Base-by-base conservation (phyloP, 768 basidiomycete species). In the Collybiopsis luxurians region DNA sequence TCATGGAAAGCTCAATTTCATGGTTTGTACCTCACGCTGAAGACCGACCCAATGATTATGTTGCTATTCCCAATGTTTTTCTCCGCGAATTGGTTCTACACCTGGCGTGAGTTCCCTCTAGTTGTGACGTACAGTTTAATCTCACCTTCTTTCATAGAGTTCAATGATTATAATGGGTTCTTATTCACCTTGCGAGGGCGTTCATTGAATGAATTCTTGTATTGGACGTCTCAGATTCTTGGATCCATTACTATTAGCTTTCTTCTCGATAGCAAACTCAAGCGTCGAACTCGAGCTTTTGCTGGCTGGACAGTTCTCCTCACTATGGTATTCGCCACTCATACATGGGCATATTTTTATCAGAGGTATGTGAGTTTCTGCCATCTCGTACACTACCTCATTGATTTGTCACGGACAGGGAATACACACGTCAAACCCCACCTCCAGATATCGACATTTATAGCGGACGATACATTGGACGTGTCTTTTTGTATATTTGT, bases 31-130 rank as follows among this genome's bases (percentile, higher is more conserved):
- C 61, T 86, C 45, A 81, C 87, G 2, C 73, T 94, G 44, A 79
- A 73, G 55, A 85, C 80, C 13, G 91, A 93, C 64, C 89, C 88
- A 0, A 75, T 79, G 71, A 83, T 94, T 62, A 58, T 92, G 17
- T 71, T 90, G 3, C 78, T 92, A n/a, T 89, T 93, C 75, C 92
- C 91, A 10, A 89, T 92, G 86, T 92, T 92, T 70, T 83, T 91
- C 54, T 82, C 87, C 7, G 87, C 85, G 39, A 92, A 92, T 67
- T 92, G 87, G 81, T 91, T 91, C 72, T 91, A 91, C 66, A 86
- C 90, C 2, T 92, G 88, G 88, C 89, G 88, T 89, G 59, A 65
- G 85, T 68, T 34, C 50, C 21, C n/a, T 47, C 31, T 13, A n/a
- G 11, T 2, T 17, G 23, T n/a, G n/a, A n/a, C n/a, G n/a, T 42